Percentiles rank a stretch among this genome's conserved stretches.
Conservation (phyloP, 1,139 yeast species). For the Groenewaldozyma sp. region DNA sequence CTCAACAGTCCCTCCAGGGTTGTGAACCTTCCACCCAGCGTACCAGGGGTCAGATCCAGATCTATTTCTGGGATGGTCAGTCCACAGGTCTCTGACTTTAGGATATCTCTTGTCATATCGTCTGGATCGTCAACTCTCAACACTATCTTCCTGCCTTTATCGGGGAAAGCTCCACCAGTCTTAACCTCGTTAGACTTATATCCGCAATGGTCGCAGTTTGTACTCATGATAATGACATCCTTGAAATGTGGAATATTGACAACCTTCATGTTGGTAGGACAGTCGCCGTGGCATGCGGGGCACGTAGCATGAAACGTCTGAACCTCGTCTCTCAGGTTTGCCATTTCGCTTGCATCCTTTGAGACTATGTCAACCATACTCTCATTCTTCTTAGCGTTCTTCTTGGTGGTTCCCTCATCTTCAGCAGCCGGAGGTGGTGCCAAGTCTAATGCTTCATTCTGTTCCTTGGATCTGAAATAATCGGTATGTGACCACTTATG, state of each 20-base stretch:
- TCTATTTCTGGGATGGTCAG: slow-evolving; percentile 76
- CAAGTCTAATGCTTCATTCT: slow-evolving; percentile 79
- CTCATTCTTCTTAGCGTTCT: slow-evolving; percentile 17
- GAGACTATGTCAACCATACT: slow-evolving; percentile 25
- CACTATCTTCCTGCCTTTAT: slow-evolving; percentile 65
- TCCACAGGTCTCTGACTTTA: slow-evolving; percentile 92
- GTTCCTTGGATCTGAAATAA: slow-evolving; percentile 80
- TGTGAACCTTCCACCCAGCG: slow-evolving; percentile 96
- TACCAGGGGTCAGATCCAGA: slow-evolving; percentile 90
- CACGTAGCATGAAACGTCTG: slow-evolving; percentile 91
- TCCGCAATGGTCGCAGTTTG: slow-evolving; percentile 88
- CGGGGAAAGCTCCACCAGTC: slow-evolving; percentile 96
- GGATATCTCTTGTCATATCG: slow-evolving; percentile 87
- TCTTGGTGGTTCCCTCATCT: slow-evolving; percentile 27
- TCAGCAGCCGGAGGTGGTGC: slow-evolving; percentile 64
- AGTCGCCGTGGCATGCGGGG: slow-evolving; percentile 72
- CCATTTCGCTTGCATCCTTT: slow-evolving; percentile 50
- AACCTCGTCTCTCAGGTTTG: slow-evolving; percentile 77
- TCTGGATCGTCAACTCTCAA: slow-evolving; percentile 81
- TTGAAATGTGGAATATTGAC: slow-evolving; percentile 97
- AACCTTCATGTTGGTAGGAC: slow-evolving; percentile 93
- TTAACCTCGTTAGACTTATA: slow-evolving; percentile 96
- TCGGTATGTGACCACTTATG: slow-evolving; percentile 88
- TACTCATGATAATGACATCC: slow-evolving; percentile 94
- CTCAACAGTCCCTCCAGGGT: slow-evolving; percentile 87